phyloP scores from a whole-genome alignment of 1,139 yeast species.

The Blastobotrys malaysiensis region DNA sequence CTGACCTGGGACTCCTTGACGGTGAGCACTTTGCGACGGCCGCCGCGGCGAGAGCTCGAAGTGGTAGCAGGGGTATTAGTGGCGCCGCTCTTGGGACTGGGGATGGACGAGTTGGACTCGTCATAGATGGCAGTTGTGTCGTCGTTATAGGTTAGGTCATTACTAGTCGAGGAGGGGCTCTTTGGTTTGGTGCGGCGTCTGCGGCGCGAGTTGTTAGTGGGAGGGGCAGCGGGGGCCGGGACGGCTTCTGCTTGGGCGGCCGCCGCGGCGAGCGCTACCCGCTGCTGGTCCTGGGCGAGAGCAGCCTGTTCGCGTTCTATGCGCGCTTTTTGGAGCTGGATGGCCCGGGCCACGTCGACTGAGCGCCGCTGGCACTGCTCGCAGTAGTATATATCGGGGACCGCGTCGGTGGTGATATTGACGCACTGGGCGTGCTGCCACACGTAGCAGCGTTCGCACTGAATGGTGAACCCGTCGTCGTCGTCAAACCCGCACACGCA shows the following conservation, averaged over 20 bases:
- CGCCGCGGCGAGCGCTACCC: not conserved
- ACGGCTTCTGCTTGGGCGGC: constrained; percentile 8
- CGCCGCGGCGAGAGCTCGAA: constrained; percentile 11
- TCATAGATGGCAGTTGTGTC: constrained; percentile 1
- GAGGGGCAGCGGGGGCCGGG: constrained; percentile 1
- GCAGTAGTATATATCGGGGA: constrained; percentile 80
- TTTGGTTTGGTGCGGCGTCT: not conserved
- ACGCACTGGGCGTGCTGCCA: constrained; percentile 96
- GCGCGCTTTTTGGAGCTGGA: constrained; percentile 26
- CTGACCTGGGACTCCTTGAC: constrained; percentile 14
- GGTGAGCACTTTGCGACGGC: constrained; percentile 19
- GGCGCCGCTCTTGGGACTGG: not conserved
- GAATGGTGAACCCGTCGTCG: constrained; percentile 93
- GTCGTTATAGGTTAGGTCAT: constrained; percentile 1
- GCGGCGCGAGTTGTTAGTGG: not conserved
- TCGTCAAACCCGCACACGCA: constrained; percentile 86
- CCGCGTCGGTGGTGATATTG: constrained; percentile 67
- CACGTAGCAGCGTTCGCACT: constrained; percentile 84
- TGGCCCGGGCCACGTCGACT: constrained; percentile 48
- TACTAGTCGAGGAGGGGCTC: not conserved
- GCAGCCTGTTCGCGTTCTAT: constrained; percentile 8
- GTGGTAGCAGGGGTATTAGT: constrained; percentile 9
- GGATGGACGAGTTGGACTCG: not conserved
- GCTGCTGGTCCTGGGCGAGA: constrained; percentile 2
- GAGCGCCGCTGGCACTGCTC: constrained; percentile 65